A percentile compares a stretch with the other conserved stretches of the same genome.
These are phyloP conservation scores for Hypholoma sublateritium DNA, from an alignment of 768 basidiomycete genomes.

Conservation along the genomic window DNA sequence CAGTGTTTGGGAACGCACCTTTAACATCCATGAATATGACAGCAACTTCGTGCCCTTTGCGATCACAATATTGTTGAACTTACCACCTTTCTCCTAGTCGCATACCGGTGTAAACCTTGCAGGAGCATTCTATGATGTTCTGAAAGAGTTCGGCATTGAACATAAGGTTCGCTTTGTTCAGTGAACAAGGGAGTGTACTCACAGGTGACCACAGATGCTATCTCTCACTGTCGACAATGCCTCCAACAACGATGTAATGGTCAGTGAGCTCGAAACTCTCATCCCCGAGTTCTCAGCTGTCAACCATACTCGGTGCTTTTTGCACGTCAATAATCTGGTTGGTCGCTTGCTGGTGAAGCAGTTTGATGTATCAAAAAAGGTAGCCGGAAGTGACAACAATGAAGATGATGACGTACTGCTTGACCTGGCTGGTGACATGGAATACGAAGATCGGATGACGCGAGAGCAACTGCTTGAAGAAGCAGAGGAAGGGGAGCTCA, in stretches of 20 bases:
- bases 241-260: constrained; percentile 33
- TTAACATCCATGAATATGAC: not conserved
- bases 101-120: constrained; percentile 35
- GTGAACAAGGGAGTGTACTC: not conserved
- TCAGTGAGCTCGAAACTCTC: constrained; percentile 19
- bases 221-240: constrained; percentile 17
- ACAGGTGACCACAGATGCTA: constrained; percentile 21
- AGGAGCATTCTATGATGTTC: constrained; percentile 26
- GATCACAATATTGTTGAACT: too few species aligned
- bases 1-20: not conserved
- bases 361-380: constrained; percentile 30
- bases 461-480: not conserved
- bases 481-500: constrained; percentile 13
- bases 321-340: constrained; percentile 36
- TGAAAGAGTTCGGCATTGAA: constrained; percentile 34
- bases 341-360: constrained; percentile 29
- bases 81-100: constrained; percentile 7
- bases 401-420: constrained; percentile 1
- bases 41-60: not conserved
- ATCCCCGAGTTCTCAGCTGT: constrained; percentile 15
- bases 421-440: constrained; percentile 11
- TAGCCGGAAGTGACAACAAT: not conserved
- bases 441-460: constrained; percentile 7
- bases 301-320: constrained; percentile 34
- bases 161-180: constrained; percentile 27